A percentile compares a stretch with the other conserved stretches of the same genome.
These are phyloP conservation scores for Solanum arcanum DNA, from an alignment of 257 asterid species.

Conservation along the genomic window DNA sequence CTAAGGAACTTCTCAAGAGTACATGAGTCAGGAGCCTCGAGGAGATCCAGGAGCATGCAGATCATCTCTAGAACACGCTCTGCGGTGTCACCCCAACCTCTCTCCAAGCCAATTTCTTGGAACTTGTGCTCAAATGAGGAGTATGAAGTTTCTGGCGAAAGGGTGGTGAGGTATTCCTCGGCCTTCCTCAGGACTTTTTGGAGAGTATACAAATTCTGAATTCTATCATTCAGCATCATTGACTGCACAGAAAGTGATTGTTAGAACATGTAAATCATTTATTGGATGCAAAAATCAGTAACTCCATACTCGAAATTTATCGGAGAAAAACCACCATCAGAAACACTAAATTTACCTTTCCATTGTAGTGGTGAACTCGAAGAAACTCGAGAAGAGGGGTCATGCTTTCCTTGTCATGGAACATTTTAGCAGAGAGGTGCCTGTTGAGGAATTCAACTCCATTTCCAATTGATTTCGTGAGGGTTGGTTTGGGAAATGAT, in stretches of 20 bases:
- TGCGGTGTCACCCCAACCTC: conserved; percentile 93
- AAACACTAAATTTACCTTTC: conserved; percentile 41
- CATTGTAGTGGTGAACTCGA: conserved; percentile 65
- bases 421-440: conserved; percentile 96
- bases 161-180: conserved; percentile 76
- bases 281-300: not conserved
- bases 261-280: not conserved
- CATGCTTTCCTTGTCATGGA: conserved; percentile 92
- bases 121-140: conserved; percentile 60
- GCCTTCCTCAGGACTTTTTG: conserved; percentile 76
- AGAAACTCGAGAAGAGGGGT: conserved; percentile 87
- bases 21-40: conserved; percentile 89
- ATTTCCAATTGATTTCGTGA: conserved; percentile 89
- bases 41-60: conserved; percentile 77
- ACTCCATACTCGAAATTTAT: not conserved
- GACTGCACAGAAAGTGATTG: conserved; percentile 27
- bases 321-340: not conserved
- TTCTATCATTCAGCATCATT: conserved; percentile 74
- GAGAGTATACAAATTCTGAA: conserved; percentile 47
- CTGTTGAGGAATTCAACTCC: conserved; percentile 97
- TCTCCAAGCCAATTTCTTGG: conserved; percentile 86
- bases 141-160: conserved; percentile 46
- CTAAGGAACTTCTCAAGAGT: conserved; percentile 86
- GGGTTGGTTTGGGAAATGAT: conserved; percentile 82
- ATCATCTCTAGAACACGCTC: conserved; percentile 69